Base-by-base conservation (phyloP, 108 stramenopile genomes). In the Nitzschia sp. region DNA sequence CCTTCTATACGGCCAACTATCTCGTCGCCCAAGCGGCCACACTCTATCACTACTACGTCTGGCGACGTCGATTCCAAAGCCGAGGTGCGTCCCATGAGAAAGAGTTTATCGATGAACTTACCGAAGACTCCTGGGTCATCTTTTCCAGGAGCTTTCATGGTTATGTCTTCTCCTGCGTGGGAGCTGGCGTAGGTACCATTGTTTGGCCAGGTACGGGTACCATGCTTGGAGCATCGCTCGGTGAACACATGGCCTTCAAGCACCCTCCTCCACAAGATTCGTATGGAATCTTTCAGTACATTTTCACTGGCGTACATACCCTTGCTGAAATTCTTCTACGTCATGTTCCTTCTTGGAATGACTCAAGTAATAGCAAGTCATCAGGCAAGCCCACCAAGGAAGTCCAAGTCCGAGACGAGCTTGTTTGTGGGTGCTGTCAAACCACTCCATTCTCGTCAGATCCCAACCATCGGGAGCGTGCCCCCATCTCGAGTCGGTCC, bases 381-480 rank as follows among this genome's bases (percentile, higher is more conserved):
- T 17, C 46, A 5, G 58, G 14, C 12, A 41, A 59, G 6, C 29
- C 17, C 40, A 25, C 64, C n/a, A 15, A 22, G 12, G 50, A 65
- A n/a, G 17, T 63, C 7, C 7, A 63, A 37, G 39, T 19, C 62
- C 29, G 29, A 3, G 54, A 69, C 26, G 68, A 57, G 12, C 24
- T 69, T 46, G 39, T 59, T 0, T 69, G 68, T 58, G 57, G 57
- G 0, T 69, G 68, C 34, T 69, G 68, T 37, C 68, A 69, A 51
- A 55, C 50, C 20, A 59, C 41, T 19, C 10, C 15, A 8, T 69
- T 69, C 50, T 69, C 68, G 0, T 57, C 68, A 19, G 40, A 69
- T 51, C 57, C 57, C 26, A 69, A 59, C 40, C 11, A 41, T 42
- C 57, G 41, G 1, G 57, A 50, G 1, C 44, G 57, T 20, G 46